Evolutionary conservation across 1,139 yeast species (phyloP), one percentile per base, ranked within the genome.

Genomic region (Hansenula sp.): DNA sequence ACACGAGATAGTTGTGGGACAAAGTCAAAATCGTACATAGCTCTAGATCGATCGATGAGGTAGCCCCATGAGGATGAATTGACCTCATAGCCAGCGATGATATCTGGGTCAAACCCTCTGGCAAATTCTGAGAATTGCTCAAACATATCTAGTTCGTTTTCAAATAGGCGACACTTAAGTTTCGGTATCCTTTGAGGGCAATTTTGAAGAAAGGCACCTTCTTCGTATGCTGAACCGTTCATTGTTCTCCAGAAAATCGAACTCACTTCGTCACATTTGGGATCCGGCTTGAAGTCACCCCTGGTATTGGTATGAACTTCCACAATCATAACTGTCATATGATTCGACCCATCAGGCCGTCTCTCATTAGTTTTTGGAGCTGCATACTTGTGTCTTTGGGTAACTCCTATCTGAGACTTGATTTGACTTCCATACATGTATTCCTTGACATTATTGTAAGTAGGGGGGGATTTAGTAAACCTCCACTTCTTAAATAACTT

Each of bases 41-140:
- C 51, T 22, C 68, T 57, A 43, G 78, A 75, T 32, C 98, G 61
- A 44, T 86, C 95, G 30, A 86, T 70, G 0, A 90, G 43, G 53
- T 86, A 92, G 0, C 98, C 97, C 97, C 97, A 90, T 0, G 97
- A 87, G 1, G 75, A 55, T 2, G 82, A 66, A 52, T 88, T 86
- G 10, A 88, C 73, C 55, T 92, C 98, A 58, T 75, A 92, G 0
- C 97, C 97, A 0, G 88, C 72, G 8, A 94, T 57, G 30, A 92
- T 77, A 58, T 92, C 98, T 0, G 98, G 97, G 55, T 92, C 97
- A 40, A 78, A 70, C 3, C 65, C 51, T 22, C 78, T 71, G 0
- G 87, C 79, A n/a, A 83, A 46, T 2, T 71, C 66, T 0, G 80
- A 61, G 8, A 90, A 63, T 9, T 70, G 69, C 8, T 70, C 65